A percentile compares a stretch with the other conserved stretches of the same genome.
Conservation (phyloP, 148 eudicot species). For the Cornus florida region DNA sequence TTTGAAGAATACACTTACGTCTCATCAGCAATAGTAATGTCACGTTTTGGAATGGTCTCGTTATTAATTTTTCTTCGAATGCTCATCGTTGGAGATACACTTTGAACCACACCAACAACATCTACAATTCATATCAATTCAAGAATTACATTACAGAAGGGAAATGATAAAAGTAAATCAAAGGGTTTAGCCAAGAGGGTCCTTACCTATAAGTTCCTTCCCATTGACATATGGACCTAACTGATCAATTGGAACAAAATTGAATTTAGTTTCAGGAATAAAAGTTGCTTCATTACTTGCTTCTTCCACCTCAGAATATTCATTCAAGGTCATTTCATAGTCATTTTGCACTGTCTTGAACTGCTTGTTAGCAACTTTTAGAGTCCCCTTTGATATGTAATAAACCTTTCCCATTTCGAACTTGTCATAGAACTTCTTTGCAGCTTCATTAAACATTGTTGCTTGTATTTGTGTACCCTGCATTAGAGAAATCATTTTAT, state of each 20-base stretch:
- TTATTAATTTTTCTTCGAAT: conserved; percentile 75
- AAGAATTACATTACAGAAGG: not conserved
- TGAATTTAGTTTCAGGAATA: conserved; percentile 81
- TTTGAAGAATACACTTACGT: conserved; percentile 42
- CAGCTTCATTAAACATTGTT: conserved; percentile 98
- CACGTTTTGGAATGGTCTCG: conserved; percentile 86
- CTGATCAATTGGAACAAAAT: conserved; percentile 91
- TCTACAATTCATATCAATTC: conserved; percentile 41
- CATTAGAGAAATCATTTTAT: conserved; percentile 3
- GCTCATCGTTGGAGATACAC: conserved; percentile 84
- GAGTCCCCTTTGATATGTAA: conserved; percentile 82
- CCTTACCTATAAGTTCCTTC: conserved; percentile 76
- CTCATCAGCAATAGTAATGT: conserved; percentile 91
- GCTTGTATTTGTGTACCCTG: conserved; percentile 99
- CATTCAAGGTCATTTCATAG: conserved; percentile 95
- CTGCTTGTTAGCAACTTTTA: conserved; percentile 93
- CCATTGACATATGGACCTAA: conserved; percentile 86
- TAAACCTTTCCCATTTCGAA: conserved; percentile 88
- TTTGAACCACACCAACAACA: conserved; percentile 89
- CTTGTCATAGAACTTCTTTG: conserved; percentile 78
- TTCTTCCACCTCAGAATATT: conserved; percentile 80
- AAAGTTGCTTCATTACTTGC: conserved; percentile 60
- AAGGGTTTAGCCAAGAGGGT: not conserved
- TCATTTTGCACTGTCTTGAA: conserved; percentile 88
- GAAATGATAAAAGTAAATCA: not conserved